phyloP scores from a whole-genome alignment of 1,284 basidiomycete species.

The Rhodotorula sp. region DNA sequence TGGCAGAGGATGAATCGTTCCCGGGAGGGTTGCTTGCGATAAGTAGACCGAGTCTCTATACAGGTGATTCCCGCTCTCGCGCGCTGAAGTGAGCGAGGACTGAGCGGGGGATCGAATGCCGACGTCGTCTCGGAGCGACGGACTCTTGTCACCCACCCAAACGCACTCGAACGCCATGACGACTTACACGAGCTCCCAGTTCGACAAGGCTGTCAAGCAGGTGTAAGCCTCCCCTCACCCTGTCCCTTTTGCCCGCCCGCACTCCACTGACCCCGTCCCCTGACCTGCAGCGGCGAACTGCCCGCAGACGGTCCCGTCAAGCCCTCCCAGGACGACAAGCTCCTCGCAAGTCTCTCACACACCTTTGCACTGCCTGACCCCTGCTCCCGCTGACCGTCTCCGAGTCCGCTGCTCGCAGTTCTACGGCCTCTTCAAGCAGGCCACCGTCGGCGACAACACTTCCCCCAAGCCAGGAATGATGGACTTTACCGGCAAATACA shows the following conservation, averaged over 20 bases:
- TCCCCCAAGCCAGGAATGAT: slow-evolving; percentile 66
- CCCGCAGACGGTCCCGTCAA: slow-evolving; percentile 79
- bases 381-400: not conserved
- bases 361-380: too few species aligned
- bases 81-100: too few species aligned
- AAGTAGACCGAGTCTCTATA: too few species aligned
- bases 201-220: slow-evolving; percentile 74
- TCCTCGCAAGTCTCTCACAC: slow-evolving; percentile 65
- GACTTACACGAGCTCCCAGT: slow-evolving; percentile 59
- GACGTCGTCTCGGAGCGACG: too few species aligned
- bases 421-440: slow-evolving; percentile 92
- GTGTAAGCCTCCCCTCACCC: slow-evolving; percentile 44
- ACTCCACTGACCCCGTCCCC: too few species aligned
- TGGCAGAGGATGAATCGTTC: too few species aligned
- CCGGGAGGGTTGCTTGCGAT: too few species aligned
- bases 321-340: slow-evolving; percentile 68
- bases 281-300: slow-evolving; percentile 50
- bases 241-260: too few species aligned
- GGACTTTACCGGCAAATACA: slow-evolving; percentile 76
- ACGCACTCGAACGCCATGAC: slow-evolving; percentile 52
- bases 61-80: too few species aligned
- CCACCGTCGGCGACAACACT: slow-evolving; percentile 70
- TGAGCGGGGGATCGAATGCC: too few species aligned
- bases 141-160: not conserved
- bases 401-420: slow-evolving; percentile 59